Conservation (phyloP, 2,329 filamentous ascomycete genomes). For the Xylaria sp. region DNA sequence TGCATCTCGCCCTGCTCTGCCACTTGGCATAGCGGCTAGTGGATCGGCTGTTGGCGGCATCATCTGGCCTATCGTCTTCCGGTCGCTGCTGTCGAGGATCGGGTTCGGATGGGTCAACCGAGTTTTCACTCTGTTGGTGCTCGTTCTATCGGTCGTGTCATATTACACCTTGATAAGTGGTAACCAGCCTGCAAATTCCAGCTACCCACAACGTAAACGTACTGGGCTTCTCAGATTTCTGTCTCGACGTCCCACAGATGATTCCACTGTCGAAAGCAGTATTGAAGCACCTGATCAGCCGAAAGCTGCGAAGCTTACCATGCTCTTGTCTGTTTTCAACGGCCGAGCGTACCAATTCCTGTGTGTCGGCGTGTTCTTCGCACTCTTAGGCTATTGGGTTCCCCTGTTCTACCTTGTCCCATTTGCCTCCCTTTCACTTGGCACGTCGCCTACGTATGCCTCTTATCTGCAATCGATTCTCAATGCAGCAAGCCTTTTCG, state of each 20-base stretch:
- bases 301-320: not conserved
- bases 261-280: not conserved
- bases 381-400: slow-evolving; percentile 2
- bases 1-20: not conserved
- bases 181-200: not conserved
- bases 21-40: not conserved
- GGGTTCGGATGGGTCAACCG: not conserved
- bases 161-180: slow-evolving; percentile 1
- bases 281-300: not conserved
- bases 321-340: not conserved
- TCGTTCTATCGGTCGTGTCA: not conserved
- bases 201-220: not conserved
- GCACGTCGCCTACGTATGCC: not conserved
- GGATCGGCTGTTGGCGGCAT: not conserved
- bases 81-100: not conserved
- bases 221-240: not conserved
- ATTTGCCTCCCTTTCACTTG: not conserved
- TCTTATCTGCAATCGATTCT: not conserved
- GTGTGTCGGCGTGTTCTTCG: not conserved
- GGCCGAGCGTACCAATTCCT: not conserved
- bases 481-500: not conserved
- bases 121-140: not conserved
- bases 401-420: not conserved
- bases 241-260: not conserved
- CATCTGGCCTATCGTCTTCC: not conserved